These are phyloP conservation scores for Amaranthus cruentus DNA, from an alignment of 148 eudicot genomes.

Conservation along the genomic window DNA sequence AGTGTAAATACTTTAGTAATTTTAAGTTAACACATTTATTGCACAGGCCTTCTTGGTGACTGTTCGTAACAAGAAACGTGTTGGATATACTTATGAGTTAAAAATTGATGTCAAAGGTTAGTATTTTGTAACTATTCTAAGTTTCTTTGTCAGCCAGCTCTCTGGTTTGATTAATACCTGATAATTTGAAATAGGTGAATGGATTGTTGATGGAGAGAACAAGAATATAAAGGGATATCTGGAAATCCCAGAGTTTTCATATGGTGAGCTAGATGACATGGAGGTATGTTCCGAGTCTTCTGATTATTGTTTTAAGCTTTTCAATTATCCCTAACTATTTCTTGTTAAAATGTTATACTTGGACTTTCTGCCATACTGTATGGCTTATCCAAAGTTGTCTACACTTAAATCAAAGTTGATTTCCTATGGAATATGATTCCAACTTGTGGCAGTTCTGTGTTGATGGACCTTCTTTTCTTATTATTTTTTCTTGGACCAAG, in stretches of 20 bases:
- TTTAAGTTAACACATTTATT: neutral
- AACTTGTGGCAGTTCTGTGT: neutral
- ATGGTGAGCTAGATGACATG: slow-evolving; percentile 87
- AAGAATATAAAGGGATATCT: slow-evolving; percentile 60
- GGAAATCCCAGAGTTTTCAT: slow-evolving; percentile 72
- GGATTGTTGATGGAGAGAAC: slow-evolving; percentile 67
- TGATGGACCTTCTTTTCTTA: neutral
- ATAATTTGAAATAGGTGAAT: slow-evolving; percentile 58
- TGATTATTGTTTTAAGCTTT: neutral
- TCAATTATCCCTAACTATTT: neutral
- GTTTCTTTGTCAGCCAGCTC: neutral
- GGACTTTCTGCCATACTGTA: neutral
- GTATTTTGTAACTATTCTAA: neutral
- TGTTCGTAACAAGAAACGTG: slow-evolving; percentile 92
- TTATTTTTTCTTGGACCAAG: neutral
- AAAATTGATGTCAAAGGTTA: slow-evolving; percentile 74
- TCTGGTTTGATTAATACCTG: neutral
- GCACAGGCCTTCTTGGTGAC: slow-evolving; percentile 85
- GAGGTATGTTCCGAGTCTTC: slow-evolving; percentile 50
- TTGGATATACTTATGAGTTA: slow-evolving; percentile 90
- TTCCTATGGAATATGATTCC: neutral
- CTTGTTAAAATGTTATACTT: neutral
- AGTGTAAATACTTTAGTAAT: neutral
- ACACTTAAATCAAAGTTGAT: neutral
- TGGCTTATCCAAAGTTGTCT: neutral